Base-by-base conservation (phyloP, 805 yeast genomes). In the Yarrowia sp. region DNA sequence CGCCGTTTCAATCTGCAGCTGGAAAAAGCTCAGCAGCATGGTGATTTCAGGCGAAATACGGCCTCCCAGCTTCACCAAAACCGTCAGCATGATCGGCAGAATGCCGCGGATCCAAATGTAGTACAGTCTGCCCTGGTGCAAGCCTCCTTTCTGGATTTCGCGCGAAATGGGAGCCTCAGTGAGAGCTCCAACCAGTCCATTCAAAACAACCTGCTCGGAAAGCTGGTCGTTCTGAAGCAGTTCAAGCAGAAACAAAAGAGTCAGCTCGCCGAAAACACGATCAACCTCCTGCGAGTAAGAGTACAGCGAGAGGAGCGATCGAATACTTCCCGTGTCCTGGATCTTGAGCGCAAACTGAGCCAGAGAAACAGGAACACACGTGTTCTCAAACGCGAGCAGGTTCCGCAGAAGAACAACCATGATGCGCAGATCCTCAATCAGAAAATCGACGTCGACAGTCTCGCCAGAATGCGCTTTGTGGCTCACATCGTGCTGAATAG, bases 41-140 rank as follows among this genome's bases (percentile, higher is more conserved):
- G 87, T 80, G 7, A 84, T 74, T 63, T 90, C 94, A 2, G 90
- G 84, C 1, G 86, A 66, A 1, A 87, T 76, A 42, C 82, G 78
- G 1, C 80, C 79, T 0, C 93, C 93, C 63, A 90, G 82, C 53
- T 79, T 81, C 25, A 84, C 78, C 38, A 90, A 69, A 14, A 89
- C 72, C 0, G 82, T 76, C 55, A 89, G 74, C 19, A 87, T 74
- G 5, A 89, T 81, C 0, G 94, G 85, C 29, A 92, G 76, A 16
- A 92, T 73, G 0, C 97, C 96, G 68, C 86, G 84, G n/a, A 84
- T 81, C 97, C 97, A 92, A n/a, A 88, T 76, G 59, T 81, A 79
- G 71, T 91, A 93, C 63, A 88, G 73, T 51, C 81, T 80, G 0
- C 73, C 68, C 13, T 78, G 75, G 14, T 42, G 31, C 2, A 89